Evolutionary conservation across 1,284 basidiomycete genomes (phyloP).

Genomic region (Irpex sp.): DNA sequence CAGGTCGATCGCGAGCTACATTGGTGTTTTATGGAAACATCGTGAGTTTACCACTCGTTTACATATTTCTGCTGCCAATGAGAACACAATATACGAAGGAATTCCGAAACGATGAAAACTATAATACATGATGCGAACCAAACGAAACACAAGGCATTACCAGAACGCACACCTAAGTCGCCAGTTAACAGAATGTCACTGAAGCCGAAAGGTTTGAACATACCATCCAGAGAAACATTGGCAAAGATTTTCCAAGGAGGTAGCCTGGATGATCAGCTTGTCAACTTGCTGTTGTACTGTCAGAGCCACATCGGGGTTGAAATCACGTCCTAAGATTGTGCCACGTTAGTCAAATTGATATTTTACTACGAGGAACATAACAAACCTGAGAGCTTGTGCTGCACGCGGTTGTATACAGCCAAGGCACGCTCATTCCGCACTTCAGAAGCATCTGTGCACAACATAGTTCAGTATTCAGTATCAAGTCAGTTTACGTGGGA

Average conservation of each 20-base stretch:
- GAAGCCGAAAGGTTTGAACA: conserved; percentile 14
- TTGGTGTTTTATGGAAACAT: not conserved
- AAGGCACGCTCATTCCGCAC: conserved; percentile 88
- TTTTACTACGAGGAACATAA: conserved; percentile 10
- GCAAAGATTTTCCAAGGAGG: conserved; percentile 89
- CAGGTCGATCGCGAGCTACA: not conserved
- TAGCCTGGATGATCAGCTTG: conserved; percentile 88
- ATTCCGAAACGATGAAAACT: not conserved
- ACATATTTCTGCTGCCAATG: no score
- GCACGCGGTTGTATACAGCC: conserved; percentile 89
- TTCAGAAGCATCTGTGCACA: conserved; percentile 64
- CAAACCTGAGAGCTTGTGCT: conserved; percentile 87
- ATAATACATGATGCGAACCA: not conserved
- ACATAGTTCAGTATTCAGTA: conserved; percentile 8
- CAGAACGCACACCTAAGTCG: conserved; percentile 38
- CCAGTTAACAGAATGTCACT: not conserved
- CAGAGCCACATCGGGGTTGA: conserved; percentile 78
- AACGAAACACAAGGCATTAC: conserved; percentile 16
- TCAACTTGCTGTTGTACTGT: conserved; percentile 81
- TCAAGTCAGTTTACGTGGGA: not conserved
- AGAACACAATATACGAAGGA: not conserved
- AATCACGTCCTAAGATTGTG: conserved; percentile 68
- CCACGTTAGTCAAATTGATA: conserved; percentile 1
- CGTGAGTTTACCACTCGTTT: not conserved
- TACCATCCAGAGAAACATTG: conserved; percentile 97